These are phyloP conservation scores for Gyromitra esculenta DNA, from an alignment of 2,329 filamentous ascomycete genomes.

Conservation along the genomic window DNA sequence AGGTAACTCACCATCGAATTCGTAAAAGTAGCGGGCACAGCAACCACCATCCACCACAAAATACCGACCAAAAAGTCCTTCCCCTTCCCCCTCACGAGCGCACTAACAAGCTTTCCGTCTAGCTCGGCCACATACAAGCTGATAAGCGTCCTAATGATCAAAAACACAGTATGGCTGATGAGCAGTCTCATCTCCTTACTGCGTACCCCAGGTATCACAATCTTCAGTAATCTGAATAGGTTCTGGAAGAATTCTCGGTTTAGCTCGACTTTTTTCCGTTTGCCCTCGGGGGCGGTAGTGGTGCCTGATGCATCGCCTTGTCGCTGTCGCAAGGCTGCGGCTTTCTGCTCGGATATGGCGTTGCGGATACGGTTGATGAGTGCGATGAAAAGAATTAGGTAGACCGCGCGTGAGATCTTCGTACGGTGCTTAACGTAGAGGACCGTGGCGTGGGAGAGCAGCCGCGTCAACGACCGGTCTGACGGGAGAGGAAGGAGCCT, in stretches of 20 bases:
- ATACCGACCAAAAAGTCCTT: constrained; percentile 88
- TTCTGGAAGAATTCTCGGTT: constrained; percentile 87
- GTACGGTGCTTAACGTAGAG: constrained; percentile 83
- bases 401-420: constrained; percentile 82
- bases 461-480: constrained; percentile 72
- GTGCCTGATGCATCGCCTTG: constrained; percentile 62
- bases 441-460: constrained; percentile 73
- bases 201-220: constrained; percentile 89
- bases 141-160: constrained; percentile 88
- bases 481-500: constrained; percentile 69
- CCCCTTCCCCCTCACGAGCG: constrained; percentile 87
- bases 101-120: constrained; percentile 92
- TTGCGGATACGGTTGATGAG: constrained; percentile 87
- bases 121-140: constrained; percentile 96
- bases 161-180: constrained; percentile 89
- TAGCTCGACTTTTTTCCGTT: constrained; percentile 84
- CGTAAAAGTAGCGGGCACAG: constrained; percentile 94
- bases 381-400: constrained; percentile 81
- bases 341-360: constrained; percentile 92
- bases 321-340: constrained; percentile 72
- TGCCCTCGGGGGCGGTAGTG: constrained; percentile 57
- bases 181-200: constrained; percentile 88
- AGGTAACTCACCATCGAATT: constrained; percentile 87
- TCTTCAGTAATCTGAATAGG: constrained; percentile 78
- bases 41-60: constrained; percentile 98